Conservation (phyloP, 1,284 basidiomycete species). For the Lentinus polychrous region DNA sequence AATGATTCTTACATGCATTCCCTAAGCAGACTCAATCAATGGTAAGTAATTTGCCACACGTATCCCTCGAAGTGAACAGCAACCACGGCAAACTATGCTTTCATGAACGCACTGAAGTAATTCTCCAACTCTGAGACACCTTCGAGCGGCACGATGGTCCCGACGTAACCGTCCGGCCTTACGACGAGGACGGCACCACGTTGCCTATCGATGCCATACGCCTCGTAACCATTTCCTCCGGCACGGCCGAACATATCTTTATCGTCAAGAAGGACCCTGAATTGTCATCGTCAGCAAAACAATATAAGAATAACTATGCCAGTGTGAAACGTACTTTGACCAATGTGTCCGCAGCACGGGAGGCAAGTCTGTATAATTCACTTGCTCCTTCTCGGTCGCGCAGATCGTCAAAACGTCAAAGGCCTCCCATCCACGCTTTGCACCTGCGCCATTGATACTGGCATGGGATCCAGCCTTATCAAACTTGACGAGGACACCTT, state of each 20-base stretch:
- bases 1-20: too few species aligned
- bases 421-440: slow-evolving; percentile 4
- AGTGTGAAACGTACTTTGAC: slow-evolving; percentile 19
- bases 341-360: slow-evolving; percentile 21
- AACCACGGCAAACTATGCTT: slow-evolving; percentile 23
- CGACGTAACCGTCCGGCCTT: slow-evolving; percentile 39
- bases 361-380: slow-evolving; percentile 23
- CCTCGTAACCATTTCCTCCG: slow-evolving; percentile 26
- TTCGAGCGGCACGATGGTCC: slow-evolving; percentile 16
- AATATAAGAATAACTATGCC: background rate
- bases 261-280: slow-evolving; percentile 19
- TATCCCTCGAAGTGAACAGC: too few species aligned
- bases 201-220: slow-evolving; percentile 29
- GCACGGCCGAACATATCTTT: slow-evolving; percentile 13
- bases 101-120: slow-evolving; percentile 16
- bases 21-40: too few species aligned
- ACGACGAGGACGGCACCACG: slow-evolving; percentile 34
- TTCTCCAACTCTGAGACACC: slow-evolving; percentile 7
- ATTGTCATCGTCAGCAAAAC: background rate
- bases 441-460: background rate
- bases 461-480: background rate
- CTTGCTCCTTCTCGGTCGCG: slow-evolving; percentile 16
- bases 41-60: too few species aligned
- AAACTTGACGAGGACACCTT: slow-evolving; percentile 9
- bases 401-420: slow-evolving; percentile 15